Conservation (phyloP, 2,329 filamentous ascomycete species). For the Pseudonectria buxi region DNA sequence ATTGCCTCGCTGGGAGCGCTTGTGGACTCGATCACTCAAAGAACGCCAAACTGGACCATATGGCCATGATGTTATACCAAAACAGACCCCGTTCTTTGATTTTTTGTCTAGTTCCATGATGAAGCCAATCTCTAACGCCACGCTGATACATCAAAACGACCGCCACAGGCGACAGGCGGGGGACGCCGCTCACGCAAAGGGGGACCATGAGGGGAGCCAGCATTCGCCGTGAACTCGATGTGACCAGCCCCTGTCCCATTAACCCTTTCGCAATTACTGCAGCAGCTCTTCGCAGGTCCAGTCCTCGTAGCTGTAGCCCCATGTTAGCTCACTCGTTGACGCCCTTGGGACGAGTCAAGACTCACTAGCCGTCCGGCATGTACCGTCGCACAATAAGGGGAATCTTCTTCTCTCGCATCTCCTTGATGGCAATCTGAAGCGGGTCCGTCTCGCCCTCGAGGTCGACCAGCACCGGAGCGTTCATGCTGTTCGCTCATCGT, state of each 20-base stretch:
- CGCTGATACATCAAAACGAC: conserved; percentile 29
- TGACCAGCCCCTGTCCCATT: conserved; percentile 7
- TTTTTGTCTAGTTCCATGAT: conserved; percentile 24
- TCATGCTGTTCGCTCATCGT: conserved; percentile 66
- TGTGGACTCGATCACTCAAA: no score
- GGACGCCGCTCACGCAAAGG: no score
- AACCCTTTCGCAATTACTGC: conserved; percentile 35
- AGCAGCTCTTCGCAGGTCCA: conserved; percentile 97
- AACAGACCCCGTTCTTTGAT: conserved; percentile 1
- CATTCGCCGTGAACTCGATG: conserved; percentile 19
- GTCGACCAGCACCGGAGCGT: conserved; percentile 92
- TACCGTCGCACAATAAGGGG: conserved; percentile 92
- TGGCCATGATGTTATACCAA: not conserved
- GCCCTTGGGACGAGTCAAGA: conserved; percentile 16
- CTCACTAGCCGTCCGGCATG: conserved; percentile 92
- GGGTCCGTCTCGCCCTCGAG: conserved; percentile 97
- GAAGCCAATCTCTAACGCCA: conserved; percentile 28
- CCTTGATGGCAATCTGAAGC: conserved; percentile 94
- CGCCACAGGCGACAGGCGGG: conserved; percentile 1
- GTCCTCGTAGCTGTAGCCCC: conserved; percentile 75
- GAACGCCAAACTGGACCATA: no score
- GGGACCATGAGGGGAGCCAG: no score
- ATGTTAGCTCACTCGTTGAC: conserved; percentile 13
- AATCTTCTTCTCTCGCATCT: conserved; percentile 97
- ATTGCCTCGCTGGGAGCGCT: no score